Base-by-base conservation (phyloP, 1,284 basidiomycete species). In the Trametes sp. region DNA sequence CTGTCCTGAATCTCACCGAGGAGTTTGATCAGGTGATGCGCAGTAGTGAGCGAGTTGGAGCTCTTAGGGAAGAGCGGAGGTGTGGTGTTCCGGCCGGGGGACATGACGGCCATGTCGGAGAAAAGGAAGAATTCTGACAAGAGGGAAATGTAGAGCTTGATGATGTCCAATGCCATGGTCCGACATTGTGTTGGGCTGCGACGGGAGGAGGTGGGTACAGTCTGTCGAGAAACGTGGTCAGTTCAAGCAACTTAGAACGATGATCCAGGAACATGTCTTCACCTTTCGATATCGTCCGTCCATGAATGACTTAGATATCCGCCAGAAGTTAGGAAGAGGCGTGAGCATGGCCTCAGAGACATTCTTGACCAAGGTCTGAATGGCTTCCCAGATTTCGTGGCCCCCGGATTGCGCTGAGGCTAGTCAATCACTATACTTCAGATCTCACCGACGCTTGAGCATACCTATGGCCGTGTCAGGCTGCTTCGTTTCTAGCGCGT, bases 221-320 rank as follows among this genome's bases (percentile, higher is more conserved):
- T 72, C 75, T 74, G 21, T 42, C 2, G 23, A 24, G n/a, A 3
- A 42, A 38, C n/a, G 31, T 19, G 48, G 23, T 38, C 33, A 33
- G 10, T 33, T 19, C 9, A 45, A 23, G 21, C 21, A 13, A 2
- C 1, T n/a, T 41, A 10, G 41, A n/a, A 23, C 51, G 35, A 14
- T 9, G 5, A 10, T 29, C 13, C 28, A 11, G 19, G 31, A 4
- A 33, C 46, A 58, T 35, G 52, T 24, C 73, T 76, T 63, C 61
- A 94, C 94, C 82, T 90, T 93, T 74, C 89, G 90, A 75, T 93
- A 95, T 75, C 92, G 94, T 4, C 96, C 96, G 48, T 98, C 95
- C 76, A 96, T 88, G 74, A 96, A 97, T 16, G 87, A 88, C 76
- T 89, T 94, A 1, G 93, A 91, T 46, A 99, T 93, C 69, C 90